phyloP scores from a whole-genome alignment of 352 stramenopile species.

The Phytophthora fragariaefolia region DNA sequence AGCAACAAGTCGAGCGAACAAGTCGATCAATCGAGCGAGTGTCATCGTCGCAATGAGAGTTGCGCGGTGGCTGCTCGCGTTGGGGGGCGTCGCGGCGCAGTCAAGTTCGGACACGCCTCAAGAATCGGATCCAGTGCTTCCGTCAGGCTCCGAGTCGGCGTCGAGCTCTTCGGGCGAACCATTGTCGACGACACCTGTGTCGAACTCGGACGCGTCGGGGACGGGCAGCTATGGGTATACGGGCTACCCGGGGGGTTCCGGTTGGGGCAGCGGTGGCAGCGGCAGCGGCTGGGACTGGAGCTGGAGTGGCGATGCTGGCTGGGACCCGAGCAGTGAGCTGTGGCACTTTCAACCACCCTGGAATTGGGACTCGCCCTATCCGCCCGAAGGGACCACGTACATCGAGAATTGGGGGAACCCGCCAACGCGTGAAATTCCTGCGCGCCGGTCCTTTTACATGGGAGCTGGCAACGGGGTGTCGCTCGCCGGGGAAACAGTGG shows the following conservation, averaged over 20 bases:
- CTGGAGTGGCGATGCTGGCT: constrained; percentile 12
- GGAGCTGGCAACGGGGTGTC: constrained; percentile 14
- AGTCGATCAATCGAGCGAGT: not conserved
- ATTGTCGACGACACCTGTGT: constrained; percentile 2
- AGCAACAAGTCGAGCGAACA: constrained; percentile 5
- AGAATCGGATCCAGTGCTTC: not conserved
- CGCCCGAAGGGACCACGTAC: constrained; percentile 33
- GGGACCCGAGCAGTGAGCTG: constrained; percentile 18
- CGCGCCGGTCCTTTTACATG: constrained; percentile 26
- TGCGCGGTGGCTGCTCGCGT: constrained; percentile 12
- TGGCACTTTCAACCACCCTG: constrained; percentile 31
- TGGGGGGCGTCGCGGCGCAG: constrained; percentile 12
- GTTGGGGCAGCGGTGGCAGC: constrained; percentile 17
- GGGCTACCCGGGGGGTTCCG: constrained; percentile 10
- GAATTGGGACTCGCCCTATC: constrained; percentile 33
- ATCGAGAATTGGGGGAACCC: constrained; percentile 23
- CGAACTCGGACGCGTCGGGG: constrained; percentile 6
- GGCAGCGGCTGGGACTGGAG: constrained; percentile 24
- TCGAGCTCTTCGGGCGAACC: constrained; percentile 2
- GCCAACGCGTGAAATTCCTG: constrained; percentile 16
- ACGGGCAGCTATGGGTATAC: constrained; percentile 6
- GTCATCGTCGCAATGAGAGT: constrained; percentile 20
- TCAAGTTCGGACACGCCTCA: not conserved
- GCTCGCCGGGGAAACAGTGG: constrained; percentile 11
- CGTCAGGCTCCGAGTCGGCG: not conserved